Conservation (phyloP, 306 rosid genomes). For the Hippophae rhamnoides region DNA sequence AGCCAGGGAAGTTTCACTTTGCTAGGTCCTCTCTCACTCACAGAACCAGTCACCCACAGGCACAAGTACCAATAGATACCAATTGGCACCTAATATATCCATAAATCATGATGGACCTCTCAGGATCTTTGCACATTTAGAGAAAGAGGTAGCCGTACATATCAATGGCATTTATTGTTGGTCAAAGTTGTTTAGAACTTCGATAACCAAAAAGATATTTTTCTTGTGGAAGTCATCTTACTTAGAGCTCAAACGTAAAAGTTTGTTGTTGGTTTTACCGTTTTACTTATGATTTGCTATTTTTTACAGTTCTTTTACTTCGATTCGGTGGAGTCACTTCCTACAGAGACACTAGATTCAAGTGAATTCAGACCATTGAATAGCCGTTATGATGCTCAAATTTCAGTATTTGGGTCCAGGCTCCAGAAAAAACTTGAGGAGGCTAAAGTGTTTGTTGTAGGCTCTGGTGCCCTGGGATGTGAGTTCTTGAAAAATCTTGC, state of each 20-base stretch:
- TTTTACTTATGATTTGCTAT: constrained; percentile 19
- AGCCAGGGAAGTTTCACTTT: background rate
- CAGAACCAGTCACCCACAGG: background rate
- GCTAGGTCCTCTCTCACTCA: background rate
- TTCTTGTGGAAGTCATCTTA: no score
- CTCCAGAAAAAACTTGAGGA: constrained; percentile 88
- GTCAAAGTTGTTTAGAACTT: no score
- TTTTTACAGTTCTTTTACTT: constrained; percentile 81
- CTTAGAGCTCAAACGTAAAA: background rate
- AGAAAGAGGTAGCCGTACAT: no score
- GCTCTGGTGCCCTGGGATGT: constrained; percentile 96
- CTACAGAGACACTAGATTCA: constrained; percentile 65
- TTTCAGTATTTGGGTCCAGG: constrained; percentile 87
- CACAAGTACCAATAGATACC: background rate
- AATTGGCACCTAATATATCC: no score
- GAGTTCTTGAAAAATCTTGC: constrained; percentile 86
- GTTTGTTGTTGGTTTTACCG: constrained; percentile 9
- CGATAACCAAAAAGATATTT: no score
- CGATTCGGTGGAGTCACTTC: constrained; percentile 91
- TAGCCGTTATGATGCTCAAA: constrained; percentile 94
- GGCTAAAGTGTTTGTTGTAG: constrained; percentile 73
- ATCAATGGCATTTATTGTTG: no score
- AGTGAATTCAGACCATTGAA: constrained; percentile 66
- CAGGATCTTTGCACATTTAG: no score
- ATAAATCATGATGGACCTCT: no score